Base-by-base conservation (phyloP, 305 asterid species). In the Fraxinus platypoda region DNA sequence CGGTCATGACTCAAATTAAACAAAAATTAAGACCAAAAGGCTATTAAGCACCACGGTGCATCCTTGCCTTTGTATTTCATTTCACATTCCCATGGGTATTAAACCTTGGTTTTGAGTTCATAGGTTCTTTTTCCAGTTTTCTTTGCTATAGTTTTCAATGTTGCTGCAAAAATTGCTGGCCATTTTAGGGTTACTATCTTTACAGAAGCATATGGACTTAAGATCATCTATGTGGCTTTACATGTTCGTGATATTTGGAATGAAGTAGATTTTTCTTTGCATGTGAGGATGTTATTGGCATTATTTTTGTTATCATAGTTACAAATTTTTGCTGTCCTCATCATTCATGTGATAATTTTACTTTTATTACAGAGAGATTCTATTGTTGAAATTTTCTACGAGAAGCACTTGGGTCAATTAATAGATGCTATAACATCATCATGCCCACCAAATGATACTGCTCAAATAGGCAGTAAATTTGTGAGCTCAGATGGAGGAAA, bases 381-480 rank as follows among this genome's bases (percentile, higher is more conserved):
- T 68, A 86, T 92, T 57, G 92, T 95, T 89, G 98, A 97, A 80
- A 86, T 93, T 80, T 97, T 97, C 94, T 93, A 94, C 38, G 98
- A 97, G 91, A 95, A 91, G 91, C 97, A 97, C 90, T 84, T 97
- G 89, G 89, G 82, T 82, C 96, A 92, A 78, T 82, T 97, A 85
- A 85, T 97, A 86, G 97, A 95, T 85, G 95, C 79, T 82, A 91
- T 97, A 78, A 88, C 94, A 37, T 91, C 91, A 74, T 91, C 98
- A 38, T 97, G 99, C 89, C 89, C 86, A 28, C 86, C 89, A 84
- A 83, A 74, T 80, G 78, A 77, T 82, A 79, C 84, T 82, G 89
- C 87, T 33, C 88, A 81, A 81, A 68, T 76, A 72, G 89, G 82
- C 82, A 72, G 83, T 81, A 88, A 86, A 64, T 64, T 88, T 84